Evolutionary conservation across 2,329 filamentous ascomycete species (phyloP), one percentile per base, ranked within the genome.

Genomic region (Fonsecaea pedrosoi): DNA sequence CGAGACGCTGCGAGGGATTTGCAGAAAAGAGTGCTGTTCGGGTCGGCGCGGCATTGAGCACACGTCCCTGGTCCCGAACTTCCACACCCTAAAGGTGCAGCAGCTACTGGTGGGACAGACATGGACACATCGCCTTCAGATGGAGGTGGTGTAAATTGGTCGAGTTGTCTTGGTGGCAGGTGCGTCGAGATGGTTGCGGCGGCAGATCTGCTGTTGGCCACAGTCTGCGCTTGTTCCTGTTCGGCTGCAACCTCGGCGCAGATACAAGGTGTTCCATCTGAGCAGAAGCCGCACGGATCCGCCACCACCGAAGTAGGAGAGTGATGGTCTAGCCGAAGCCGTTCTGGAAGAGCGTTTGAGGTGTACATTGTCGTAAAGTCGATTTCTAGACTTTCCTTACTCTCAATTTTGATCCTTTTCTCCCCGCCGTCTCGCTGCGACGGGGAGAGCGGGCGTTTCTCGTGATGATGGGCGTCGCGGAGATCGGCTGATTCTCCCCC

Each of bases 241-340:
- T 82, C 81, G 7, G 80, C 80, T 2, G 81, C 80, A 78, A 84
- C 82, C 71, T 94, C 91, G 30, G 91, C 91, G 77, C 92, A 95
- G 71, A 93, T 88, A 75, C 92, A 95, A 73, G 92, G 92, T 0
- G 90, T 93, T 4, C 90, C 91, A 67, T 94, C 90, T 69, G 89
- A 87, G 78, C 92, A 95, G 79, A 95, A 95, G 6, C 92, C 92
- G 76, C 92, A 95, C 21, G 87, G 85, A 73, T 94, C 91, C 69
- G 87, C 85, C 4, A 85, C 81, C 21, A 76, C 75, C 54, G 69
- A 78, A 72, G 74, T 79, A 69, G 75, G 77, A 69, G 71, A 74
- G 45, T 69, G 70, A 55, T 73, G 62, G 40, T 66, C 56, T 64
- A 66, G 37, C 67, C 82, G 80, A 75, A 82, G 80, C 63, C 85